These are phyloP conservation scores for Backusella macrospora DNA, from an alignment of 192 early-diverging fungal species.

Conservation along the genomic window DNA sequence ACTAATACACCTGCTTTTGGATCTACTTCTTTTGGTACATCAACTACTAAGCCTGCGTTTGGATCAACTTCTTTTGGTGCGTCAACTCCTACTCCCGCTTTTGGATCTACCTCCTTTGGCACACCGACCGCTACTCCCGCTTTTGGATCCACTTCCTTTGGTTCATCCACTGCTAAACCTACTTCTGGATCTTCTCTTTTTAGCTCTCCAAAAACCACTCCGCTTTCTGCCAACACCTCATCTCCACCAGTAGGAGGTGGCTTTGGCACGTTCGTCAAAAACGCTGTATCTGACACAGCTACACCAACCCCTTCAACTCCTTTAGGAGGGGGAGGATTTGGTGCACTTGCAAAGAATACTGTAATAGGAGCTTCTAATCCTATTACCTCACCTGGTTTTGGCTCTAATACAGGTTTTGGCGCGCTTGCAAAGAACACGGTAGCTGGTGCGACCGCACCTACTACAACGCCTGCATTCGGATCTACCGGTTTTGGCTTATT, in stretches of 20 bases:
- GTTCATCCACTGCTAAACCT: background rate
- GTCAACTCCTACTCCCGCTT: background rate
- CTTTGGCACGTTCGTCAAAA: background rate
- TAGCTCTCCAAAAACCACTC: background rate
- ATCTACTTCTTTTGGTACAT: background rate
- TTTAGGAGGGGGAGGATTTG: background rate
- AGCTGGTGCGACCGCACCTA: background rate
- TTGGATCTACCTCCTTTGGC: conserved; percentile 21
- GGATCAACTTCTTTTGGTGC: background rate
- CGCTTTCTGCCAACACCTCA: conserved; percentile 7
- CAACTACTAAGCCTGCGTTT: background rate
- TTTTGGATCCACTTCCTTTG: conserved; percentile 13
- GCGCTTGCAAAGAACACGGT: conserved; percentile 7
- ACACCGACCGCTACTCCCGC: background rate
- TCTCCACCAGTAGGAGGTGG: no score
- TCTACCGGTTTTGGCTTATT: conserved; percentile 5
- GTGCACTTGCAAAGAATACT: background rate
- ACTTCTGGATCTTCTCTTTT: background rate
- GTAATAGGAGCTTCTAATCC: conserved; percentile 7
- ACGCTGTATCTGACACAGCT: background rate
- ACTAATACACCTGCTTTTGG: conserved; percentile 1
- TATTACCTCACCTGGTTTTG: conserved; percentile 18
- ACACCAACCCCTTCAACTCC: background rate
- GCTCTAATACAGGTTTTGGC: conserved; percentile 23
- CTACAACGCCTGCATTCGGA: conserved; percentile 16